Evolutionary conservation across 495 filamentous ascomycete species (phyloP), one percentile per base, ranked within the genome.

Genomic region (Viridothelium virens): DNA sequence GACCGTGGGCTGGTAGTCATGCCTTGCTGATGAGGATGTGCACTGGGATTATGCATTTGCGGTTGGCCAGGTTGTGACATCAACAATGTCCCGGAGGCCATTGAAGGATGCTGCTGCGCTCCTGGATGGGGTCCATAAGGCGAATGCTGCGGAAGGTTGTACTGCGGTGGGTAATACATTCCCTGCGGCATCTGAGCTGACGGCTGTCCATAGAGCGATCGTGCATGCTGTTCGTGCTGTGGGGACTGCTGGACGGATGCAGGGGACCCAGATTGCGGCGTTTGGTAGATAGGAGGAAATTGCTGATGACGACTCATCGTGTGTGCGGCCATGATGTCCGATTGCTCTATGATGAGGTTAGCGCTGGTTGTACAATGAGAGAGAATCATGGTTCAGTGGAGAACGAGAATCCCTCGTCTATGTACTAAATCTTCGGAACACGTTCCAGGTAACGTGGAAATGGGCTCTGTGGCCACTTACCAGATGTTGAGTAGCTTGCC

Each of bases 231-330:
- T 70, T 98, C 94, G 71, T 96, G 91, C 61, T 93, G 91, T 4
- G 90, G 88, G 18, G 94, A 97, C 64, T 92, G 53, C 31, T 59
- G 89, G 67, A 97, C 92, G 65, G 94, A 96, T n/a, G 91, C 90
- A 44, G 94, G 94, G 33, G 94, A 96, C 76, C 91, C 95, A 36
- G 92, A 96, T 79, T 96, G 91, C 16, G 93, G 92, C 2, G 93
- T 96, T 73, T 96, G 91, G 73, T 98, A 96, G 68, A 96, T 96
- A 37, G 92, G 91, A 34, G 92, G 93, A 69, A 92, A 97, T 62
- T 82, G 82, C 65, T 86, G 83, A 74, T 86, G 84, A 74, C 88
- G 89, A 86, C 96, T 93, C 73, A 90, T 88, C 69, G 92, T 86
- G 48, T 70, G 68, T 63, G 92, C 85, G 67, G 94, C 92, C 94